A percentile compares a stretch with the other conserved stretches of the same genome.
These are phyloP conservation scores for Ziziphus jujuba DNA, from an alignment of 306 rosid genomes.

Conservation along the genomic window DNA sequence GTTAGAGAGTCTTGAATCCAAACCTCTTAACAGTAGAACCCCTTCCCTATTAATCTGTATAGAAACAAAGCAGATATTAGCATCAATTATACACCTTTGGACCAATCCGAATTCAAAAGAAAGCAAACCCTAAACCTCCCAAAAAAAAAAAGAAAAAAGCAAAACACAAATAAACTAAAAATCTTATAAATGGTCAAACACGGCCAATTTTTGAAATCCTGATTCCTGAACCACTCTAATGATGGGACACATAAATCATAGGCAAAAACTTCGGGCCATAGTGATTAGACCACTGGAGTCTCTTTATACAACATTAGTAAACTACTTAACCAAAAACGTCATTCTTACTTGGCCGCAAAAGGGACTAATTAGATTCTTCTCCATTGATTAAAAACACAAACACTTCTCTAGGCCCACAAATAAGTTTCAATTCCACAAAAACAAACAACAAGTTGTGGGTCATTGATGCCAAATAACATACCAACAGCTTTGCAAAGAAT, in stretches of 20 bases:
- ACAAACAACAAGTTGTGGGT: background rate
- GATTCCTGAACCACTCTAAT: background rate
- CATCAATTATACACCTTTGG: background rate
- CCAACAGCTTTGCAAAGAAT: background rate
- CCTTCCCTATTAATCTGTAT: constrained; percentile 90
- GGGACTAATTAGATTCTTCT: too few relatives aligned
- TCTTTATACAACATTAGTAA: too few relatives aligned
- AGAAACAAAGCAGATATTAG: constrained; percentile 19
- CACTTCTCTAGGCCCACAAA: constrained; percentile 4
- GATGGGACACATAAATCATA: too few relatives aligned
- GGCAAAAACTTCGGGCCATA: too few relatives aligned
- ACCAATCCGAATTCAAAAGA: background rate
- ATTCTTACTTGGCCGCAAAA: too few relatives aligned
- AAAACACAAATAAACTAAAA: background rate
- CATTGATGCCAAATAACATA: constrained; percentile 2
- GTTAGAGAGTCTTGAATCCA: constrained; percentile 88
- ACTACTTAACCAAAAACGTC: too few relatives aligned
- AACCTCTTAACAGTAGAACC: constrained; percentile 81
- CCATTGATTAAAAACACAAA: too few relatives aligned
- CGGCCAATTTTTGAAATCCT: background rate
- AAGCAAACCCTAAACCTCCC: background rate
- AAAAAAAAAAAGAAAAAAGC: too few relatives aligned
- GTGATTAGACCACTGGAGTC: too few relatives aligned
- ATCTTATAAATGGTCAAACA: background rate
- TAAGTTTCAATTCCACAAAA: background rate